Base-by-base conservation (phyloP, 306 rosid genomes). In the Sesbania bispinosa region DNA sequence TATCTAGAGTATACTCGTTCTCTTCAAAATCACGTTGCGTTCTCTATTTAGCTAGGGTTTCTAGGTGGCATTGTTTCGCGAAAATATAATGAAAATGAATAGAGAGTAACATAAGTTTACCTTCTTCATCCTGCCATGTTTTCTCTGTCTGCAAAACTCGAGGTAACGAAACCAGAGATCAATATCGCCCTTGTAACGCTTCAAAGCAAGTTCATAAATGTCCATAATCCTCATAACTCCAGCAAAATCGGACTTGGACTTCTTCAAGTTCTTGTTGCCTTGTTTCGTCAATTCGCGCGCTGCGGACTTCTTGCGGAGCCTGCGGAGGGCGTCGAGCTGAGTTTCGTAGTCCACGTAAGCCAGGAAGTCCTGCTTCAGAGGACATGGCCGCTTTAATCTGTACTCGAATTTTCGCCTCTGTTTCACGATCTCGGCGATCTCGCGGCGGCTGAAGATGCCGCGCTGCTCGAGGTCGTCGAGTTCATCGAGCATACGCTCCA, bases 81-180 rank as follows among this genome's bases (percentile, higher is more conserved):
- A 45, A 35, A 16, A 21, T 8, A 21, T 8, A 20, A 62, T 9
- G 60, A 2, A 2, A 33, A 16, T 9, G 1, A 59, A 18, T 1
- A 30, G 15, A 23, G 36, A 35, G 9, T 41, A 33, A 21, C 4
- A 16, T 4, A 1, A 35, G 10, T 58, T 19, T 69, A 89, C 97
- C 96, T 79, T 85, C 82, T 89, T 94, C 97, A 90, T 90, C 68
- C 87, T 87, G 29, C 95, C 98, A 77, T 90, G 76, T 66, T 81
- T 79, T 69, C 79, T 80, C 15, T 50, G 54, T 39, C 86, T 79
- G 55, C 97, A 89, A 71, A 90, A 94, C 82, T 94, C 96, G 66
- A 79, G 83, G 57, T 66, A 79, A 3, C 71, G 83, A 74, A 82
- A 78, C 86, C 86, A 82, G 45, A 82, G 67, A 5, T 74, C 72